A percentile compares a stretch with the other conserved stretches of the same genome.
Evolutionary conservation across 257 asterid genomes (phyloP).

Genomic region (Solanum tacnaense): DNA sequence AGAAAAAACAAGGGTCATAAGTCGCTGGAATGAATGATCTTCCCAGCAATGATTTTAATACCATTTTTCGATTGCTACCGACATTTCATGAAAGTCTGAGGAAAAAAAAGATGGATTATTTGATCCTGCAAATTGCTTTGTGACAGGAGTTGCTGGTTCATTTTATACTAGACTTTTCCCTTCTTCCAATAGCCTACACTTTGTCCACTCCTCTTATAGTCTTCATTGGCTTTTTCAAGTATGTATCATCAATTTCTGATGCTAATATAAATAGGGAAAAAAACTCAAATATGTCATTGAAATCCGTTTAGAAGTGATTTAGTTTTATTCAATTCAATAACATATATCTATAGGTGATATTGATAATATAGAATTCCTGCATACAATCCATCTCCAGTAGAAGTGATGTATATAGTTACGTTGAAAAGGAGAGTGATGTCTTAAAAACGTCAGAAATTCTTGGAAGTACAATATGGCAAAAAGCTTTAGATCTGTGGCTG

Average conservation of each 20-base stretch:
- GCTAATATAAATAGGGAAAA: too few relatives aligned
- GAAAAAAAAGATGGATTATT: neutral
- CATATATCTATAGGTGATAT: too few relatives aligned
- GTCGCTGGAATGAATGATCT: slow-evolving; percentile 51
- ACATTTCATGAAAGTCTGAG: neutral
- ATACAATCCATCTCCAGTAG: neutral
- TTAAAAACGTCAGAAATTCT: too few relatives aligned
- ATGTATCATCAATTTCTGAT: too few relatives aligned
- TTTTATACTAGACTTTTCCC: neutral
- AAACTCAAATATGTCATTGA: too few relatives aligned
- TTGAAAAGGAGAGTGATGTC: neutral
- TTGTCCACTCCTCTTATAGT: neutral
- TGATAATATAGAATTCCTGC: neutral
- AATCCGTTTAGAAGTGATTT: too few relatives aligned
- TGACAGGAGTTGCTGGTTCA: neutral
- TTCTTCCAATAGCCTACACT: neutral
- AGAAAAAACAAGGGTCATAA: neutral
- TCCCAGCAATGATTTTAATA: slow-evolving; percentile 28
- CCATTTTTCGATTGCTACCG: neutral
- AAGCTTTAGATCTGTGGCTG: slow-evolving; percentile 47
- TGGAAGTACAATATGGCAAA: neutral
- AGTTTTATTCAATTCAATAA: too few relatives aligned
- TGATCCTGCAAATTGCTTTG: neutral
- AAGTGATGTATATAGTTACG: neutral
- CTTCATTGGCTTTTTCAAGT: neutral